A percentile compares a stretch with the other conserved stretches of the same genome.
Conservation (phyloP, 441 rosid species). For the Dalechampia spathulata region DNA sequence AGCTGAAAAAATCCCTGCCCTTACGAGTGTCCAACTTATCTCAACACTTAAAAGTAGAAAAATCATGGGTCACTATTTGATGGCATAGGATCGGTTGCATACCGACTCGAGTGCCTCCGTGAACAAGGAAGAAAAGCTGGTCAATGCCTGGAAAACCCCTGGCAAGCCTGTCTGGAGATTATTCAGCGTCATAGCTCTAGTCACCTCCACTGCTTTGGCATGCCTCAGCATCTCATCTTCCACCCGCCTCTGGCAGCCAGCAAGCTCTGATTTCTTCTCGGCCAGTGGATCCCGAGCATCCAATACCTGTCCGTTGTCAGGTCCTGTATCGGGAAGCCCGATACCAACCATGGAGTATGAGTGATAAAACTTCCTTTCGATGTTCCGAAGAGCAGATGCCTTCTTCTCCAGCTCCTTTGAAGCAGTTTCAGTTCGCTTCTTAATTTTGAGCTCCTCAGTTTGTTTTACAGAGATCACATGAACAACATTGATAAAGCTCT, state of each 20-base stretch:
- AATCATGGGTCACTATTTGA: slow-evolving; percentile 45
- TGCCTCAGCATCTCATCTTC: slow-evolving; percentile 90
- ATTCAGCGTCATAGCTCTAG: slow-evolving; percentile 82
- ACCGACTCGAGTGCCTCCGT: slow-evolving; percentile 55
- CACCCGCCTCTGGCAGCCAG: slow-evolving; percentile 73
- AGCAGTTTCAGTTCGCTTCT: slow-evolving; percentile 59
- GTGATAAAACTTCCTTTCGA: slow-evolving; percentile 86
- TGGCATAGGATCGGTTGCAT: slow-evolving; percentile 66
- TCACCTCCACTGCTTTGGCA: slow-evolving; percentile 78
- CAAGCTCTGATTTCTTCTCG: slow-evolving; percentile 78
- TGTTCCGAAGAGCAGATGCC: slow-evolving; percentile 72
- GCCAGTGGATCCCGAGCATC: slow-evolving; percentile 89
- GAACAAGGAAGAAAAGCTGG: slow-evolving; percentile 77
- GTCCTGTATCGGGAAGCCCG: slow-evolving; percentile 62
- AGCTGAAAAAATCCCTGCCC: slow-evolving; percentile 33
- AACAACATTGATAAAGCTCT: slow-evolving; percentile 78
- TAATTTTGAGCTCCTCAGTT: slow-evolving; percentile 68
- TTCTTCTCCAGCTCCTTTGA: slow-evolving; percentile 89
- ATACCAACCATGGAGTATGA: slow-evolving; percentile 86
- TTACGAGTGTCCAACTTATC: slow-evolving; percentile 7
- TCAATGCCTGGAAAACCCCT: slow-evolving; percentile 84
- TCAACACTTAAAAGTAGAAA: too few species aligned
- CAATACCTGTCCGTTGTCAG: slow-evolving; percentile 50
- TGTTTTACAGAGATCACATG: slow-evolving; percentile 71
- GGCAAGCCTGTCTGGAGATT: slow-evolving; percentile 89